phyloP scores from a whole-genome alignment of 208 protist genomes.

The Angomonas desouzai region DNA sequence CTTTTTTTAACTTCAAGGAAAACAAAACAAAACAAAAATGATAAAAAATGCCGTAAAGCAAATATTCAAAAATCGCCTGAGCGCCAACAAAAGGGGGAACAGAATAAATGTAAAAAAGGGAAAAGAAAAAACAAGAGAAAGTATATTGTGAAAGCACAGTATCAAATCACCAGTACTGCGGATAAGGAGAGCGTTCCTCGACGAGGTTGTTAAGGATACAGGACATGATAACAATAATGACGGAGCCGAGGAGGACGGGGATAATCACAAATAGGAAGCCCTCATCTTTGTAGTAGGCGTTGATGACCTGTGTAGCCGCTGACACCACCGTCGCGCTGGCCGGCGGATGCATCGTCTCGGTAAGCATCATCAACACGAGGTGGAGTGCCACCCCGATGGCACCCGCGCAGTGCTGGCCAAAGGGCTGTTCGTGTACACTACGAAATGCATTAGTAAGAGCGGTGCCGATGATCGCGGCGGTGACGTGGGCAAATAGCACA shows the following conservation, averaged over 20 bases:
- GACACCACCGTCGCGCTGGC: slow-evolving; percentile 61
- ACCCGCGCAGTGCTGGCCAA: slow-evolving; percentile 48
- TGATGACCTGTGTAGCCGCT: slow-evolving; percentile 31
- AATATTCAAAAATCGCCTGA: background rate
- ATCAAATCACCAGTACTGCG: slow-evolving; percentile 46
- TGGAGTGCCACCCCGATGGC: slow-evolving; percentile 56
- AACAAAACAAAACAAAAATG: slow-evolving; percentile 8
- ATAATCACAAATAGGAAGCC: slow-evolving; percentile 63
- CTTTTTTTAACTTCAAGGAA: too few relatives aligned
- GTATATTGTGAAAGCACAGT: background rate
- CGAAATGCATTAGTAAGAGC: slow-evolving; percentile 50
- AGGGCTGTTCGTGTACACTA: slow-evolving; percentile 29
- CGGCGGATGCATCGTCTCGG: slow-evolving; percentile 62
- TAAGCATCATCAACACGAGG: slow-evolving; percentile 51
- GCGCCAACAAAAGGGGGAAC: background rate
- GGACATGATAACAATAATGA: slow-evolving; percentile 41
- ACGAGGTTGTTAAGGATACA: slow-evolving; percentile 61
- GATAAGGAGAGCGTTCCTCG: slow-evolving; percentile 48
- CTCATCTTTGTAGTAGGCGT: slow-evolving; percentile 53
- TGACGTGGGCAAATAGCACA: slow-evolving; percentile 52
- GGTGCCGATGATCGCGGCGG: slow-evolving; percentile 53
- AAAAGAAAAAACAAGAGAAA: background rate
- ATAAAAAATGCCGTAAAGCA: background rate
- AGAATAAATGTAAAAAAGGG: background rate
- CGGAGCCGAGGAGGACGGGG: slow-evolving; percentile 34